Evolutionary conservation across 2,329 filamentous ascomycete species (phyloP).

Genomic region (Penicillium sp.): DNA sequence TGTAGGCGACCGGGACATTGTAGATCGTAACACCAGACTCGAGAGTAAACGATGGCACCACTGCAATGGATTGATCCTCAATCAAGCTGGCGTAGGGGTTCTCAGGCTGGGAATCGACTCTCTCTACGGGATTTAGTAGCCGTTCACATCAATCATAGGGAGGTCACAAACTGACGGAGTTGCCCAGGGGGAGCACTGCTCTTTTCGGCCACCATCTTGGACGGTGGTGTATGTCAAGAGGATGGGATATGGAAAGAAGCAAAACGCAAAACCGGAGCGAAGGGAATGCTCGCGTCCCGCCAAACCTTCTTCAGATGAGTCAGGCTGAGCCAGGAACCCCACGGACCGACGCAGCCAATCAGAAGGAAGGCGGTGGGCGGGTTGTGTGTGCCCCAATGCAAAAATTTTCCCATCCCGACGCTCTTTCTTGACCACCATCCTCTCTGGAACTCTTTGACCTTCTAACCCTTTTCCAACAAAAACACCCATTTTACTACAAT

Average conservation of each 20-base stretch:
- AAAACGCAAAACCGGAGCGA: conserved; percentile 4
- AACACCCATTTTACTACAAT: conserved; percentile 58
- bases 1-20: conserved; percentile 69
- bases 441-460: too few species aligned
- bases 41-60: conserved; percentile 84
- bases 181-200: conserved; percentile 17
- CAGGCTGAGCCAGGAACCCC: conserved; percentile 19
- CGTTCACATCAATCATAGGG: conserved; percentile 24
- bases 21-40: conserved; percentile 82
- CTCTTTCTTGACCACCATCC: too few species aligned
- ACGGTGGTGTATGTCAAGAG: too few species aligned
- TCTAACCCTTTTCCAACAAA: too few species aligned
- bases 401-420: too few species aligned
- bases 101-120: conserved; percentile 67
- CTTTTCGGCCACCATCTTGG: conserved; percentile 26
- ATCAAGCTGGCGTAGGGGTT: conserved; percentile 88
- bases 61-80: conserved; percentile 79
- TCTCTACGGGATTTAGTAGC: conserved; percentile 58
- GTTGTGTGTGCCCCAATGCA: background rate
- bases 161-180: conserved; percentile 41
- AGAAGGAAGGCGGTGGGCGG: conserved; percentile 3
- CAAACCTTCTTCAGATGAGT: too few species aligned
- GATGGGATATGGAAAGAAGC: conserved; percentile 1
- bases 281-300: too few species aligned
- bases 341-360: conserved; percentile 7